A percentile compares a stretch with the other conserved stretches of the same genome.
Conservation (phyloP, 306 rosid species). For the Boehmeria nivea region DNA sequence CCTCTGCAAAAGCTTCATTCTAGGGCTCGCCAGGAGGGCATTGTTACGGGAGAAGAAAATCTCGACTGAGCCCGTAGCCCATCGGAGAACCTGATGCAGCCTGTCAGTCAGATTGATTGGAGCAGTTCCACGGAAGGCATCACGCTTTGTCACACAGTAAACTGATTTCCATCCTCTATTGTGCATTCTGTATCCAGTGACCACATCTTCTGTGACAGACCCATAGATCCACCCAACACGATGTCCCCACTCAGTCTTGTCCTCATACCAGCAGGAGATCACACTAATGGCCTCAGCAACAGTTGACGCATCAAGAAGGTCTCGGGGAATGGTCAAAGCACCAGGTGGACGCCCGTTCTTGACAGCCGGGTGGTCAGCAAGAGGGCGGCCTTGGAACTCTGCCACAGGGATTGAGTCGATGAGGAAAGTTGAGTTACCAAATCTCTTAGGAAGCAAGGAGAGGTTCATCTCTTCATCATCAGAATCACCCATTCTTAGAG, state of each 20-base stretch:
- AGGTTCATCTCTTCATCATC: slow-evolving; percentile 89
- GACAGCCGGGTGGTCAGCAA: slow-evolving; percentile 96
- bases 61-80: slow-evolving; percentile 99
- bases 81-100: slow-evolving; percentile 88
- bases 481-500: slow-evolving; percentile 79
- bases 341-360: slow-evolving; percentile 92
- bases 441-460: slow-evolving; percentile 68
- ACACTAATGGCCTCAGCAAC: slow-evolving; percentile 97
- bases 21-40: slow-evolving; percentile 75
- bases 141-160: slow-evolving; percentile 91
- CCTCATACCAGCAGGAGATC: slow-evolving; percentile 97
- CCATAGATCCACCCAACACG: slow-evolving; percentile 99
- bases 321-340: slow-evolving; percentile 76
- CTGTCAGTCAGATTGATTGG: slow-evolving; percentile 93
- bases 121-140: slow-evolving; percentile 95
- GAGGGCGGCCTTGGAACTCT: slow-evolving; percentile 96
- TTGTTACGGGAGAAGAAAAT: slow-evolving; percentile 96
- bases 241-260: slow-evolving; percentile 93
- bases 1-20: slow-evolving; percentile 79
- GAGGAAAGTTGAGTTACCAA: slow-evolving; percentile 87
- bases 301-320: slow-evolving; percentile 84
- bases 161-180: slow-evolving; percentile 96
- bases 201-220: slow-evolving; percentile 96
- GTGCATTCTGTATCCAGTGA: slow-evolving; percentile 96
- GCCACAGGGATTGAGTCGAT: slow-evolving; percentile 93